Conservation (phyloP, 108 stramenopile genomes). For the Nannochloropsis granulata region DNA sequence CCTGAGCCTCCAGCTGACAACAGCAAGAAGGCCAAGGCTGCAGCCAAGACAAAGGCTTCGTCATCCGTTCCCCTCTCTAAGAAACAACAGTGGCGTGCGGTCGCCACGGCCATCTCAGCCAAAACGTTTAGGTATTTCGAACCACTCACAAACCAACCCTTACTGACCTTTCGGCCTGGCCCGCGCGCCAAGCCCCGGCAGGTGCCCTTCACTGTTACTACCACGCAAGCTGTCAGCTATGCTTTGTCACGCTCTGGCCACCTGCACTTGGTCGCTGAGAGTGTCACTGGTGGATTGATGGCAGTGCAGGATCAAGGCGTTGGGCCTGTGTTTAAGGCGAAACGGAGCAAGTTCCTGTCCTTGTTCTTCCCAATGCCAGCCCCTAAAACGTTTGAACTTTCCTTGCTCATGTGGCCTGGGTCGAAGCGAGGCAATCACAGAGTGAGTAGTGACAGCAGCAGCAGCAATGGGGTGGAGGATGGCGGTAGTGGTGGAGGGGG, state of each 20-base stretch:
- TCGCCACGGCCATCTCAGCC: neutral
- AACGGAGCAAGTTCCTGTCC: neutral
- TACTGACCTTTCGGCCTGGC: neutral
- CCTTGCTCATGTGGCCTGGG: neutral
- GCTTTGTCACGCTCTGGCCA: neutral
- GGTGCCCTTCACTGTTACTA: neutral
- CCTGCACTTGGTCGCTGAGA: neutral
- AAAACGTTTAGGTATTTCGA: neutral
- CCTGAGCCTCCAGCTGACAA: neutral
- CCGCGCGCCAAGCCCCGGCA: neutral
- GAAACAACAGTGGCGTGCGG: neutral
- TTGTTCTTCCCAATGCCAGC: neutral
- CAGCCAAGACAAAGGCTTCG: neutral
- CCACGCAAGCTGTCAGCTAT: neutral
- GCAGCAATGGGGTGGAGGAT: neutral
- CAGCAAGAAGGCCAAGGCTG: neutral
- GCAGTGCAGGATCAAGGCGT: neutral
- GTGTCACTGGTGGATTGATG: neutral
- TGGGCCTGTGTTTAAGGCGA: neutral
- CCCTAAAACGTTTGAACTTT: neutral
- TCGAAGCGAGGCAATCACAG: neutral
- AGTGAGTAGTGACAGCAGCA: neutral
- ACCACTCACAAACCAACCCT: neutral
- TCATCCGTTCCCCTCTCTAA: neutral
- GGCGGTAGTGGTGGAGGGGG: neutral